Evolutionary conservation across 2,329 filamentous ascomycete genomes (phyloP).

Genomic region (Colletotrichum sojae): DNA sequence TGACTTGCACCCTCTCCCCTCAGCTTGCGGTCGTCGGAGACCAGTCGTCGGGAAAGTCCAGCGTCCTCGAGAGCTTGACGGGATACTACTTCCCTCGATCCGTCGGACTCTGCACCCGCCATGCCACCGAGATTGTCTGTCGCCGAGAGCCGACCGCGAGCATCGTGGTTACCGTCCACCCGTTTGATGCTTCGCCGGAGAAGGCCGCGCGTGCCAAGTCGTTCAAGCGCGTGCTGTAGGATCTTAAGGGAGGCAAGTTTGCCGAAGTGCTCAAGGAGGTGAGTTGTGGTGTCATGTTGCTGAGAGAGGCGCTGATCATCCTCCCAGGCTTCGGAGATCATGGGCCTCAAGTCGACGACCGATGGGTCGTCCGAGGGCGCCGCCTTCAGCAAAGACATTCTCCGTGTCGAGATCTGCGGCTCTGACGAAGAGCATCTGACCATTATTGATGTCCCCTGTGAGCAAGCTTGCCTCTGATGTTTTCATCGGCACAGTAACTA

Average conservation of each 20-base stretch:
- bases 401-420: slow-evolving; percentile 43
- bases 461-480: slow-evolving; percentile 50
- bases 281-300: slow-evolving; percentile 48
- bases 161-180: slow-evolving; percentile 60
- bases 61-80: slow-evolving; percentile 78
- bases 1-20: slow-evolving; percentile 46
- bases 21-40: slow-evolving; percentile 88
- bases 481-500: too few species aligned
- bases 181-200: slow-evolving; percentile 38
- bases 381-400: slow-evolving; percentile 42
- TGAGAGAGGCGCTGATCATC: background rate
- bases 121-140: slow-evolving; percentile 63
- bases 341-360: slow-evolving; percentile 15
- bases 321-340: slow-evolving; percentile 22
- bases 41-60: slow-evolving; percentile 89
- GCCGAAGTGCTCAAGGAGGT: slow-evolving; percentile 25
- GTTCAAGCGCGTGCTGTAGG: slow-evolving; percentile 85
- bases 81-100: slow-evolving; percentile 63
- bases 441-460: slow-evolving; percentile 54
- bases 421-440: slow-evolving; percentile 43
- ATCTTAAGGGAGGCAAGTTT: slow-evolving; percentile 68
- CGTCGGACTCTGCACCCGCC: slow-evolving; percentile 62
- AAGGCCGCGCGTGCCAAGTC: slow-evolving; percentile 11
- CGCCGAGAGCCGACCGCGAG: slow-evolving; percentile 53
- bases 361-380: background rate